Conservation (phyloP, 2,329 filamentous ascomycete species). For the Sporothrix inflata region DNA sequence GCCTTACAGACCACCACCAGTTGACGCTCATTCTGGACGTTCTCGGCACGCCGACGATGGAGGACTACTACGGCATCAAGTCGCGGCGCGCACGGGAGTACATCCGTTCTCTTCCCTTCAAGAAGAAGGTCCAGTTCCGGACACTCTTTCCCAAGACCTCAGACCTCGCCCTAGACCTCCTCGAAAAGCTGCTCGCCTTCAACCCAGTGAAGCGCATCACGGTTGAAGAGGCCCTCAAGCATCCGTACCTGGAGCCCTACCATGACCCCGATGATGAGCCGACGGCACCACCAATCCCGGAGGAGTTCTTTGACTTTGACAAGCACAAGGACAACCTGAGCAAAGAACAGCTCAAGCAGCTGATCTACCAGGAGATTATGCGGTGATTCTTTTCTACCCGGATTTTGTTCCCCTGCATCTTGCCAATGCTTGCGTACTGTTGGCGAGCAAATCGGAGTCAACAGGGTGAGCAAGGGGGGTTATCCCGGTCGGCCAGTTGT, state of each 20-base stretch:
- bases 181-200: constrained; percentile 95
- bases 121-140: constrained; percentile 99
- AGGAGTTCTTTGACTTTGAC: constrained; percentile 99
- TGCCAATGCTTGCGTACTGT: not conserved
- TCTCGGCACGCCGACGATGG: constrained; percentile 97
- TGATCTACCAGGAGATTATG: constrained; percentile 98
- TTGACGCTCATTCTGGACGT: constrained; percentile 96
- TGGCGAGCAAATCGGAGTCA: not conserved
- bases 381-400: constrained; percentile 45
- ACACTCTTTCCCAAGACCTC: constrained; percentile 98
- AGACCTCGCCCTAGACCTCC: constrained; percentile 88
- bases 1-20: constrained; percentile 82
- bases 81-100: constrained; percentile 96
- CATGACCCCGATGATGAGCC: constrained; percentile 99
- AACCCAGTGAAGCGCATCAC: constrained; percentile 99
- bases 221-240: constrained; percentile 94
- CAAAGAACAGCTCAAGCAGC: constrained; percentile 96
- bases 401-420: not conserved
- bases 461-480: not conserved
- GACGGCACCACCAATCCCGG: constrained; percentile 91
- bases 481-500: not conserved
- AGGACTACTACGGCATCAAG: constrained; percentile 99
- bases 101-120: constrained; percentile 96
- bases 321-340: constrained; percentile 99
- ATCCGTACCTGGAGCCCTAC: constrained; percentile 97